Evolutionary conservation across 768 basidiomycete species (phyloP), one percentile per base, ranked within the genome.

Genomic region (Naganishia kalamii): DNA sequence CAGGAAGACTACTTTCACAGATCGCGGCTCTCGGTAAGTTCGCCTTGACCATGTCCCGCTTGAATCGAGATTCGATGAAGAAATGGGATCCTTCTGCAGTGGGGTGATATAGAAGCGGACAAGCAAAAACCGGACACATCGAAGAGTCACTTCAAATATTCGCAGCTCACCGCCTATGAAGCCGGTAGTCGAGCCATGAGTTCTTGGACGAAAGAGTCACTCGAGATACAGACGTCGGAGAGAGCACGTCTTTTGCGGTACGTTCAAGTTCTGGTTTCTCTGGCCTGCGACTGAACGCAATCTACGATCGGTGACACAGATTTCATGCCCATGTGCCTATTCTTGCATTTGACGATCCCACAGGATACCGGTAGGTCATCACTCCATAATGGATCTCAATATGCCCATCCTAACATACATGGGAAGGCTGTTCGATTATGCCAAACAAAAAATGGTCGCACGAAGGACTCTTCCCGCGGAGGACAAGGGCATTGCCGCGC

Each of bases 1-100:
- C 40, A 46, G 40, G 63, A 64, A 15, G 40, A 17, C 10, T 64
- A 64, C 25, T 64, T 64, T 40, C 63, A 64, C 40, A 23, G 30
- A 32, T 27, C 63, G 6, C n/a, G 63, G 17, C 50, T 64, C 1
- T 44, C 43, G 19, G 63, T 64, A 47, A n/a, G 62, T 43, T 2
- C 17, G 12, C 32, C 2, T 27, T 17, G 13, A 15, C 49, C 21
- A 8, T 49, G 10, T 27, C 27, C n/a, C 7, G 11, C 47, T 21
- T 33, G 29, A 11, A 54, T 30, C 27, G 25, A n/a, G 51, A 19
- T 30, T 32, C n/a, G 51, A 29, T 27, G 33, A n/a, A 59, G 54
- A 40, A 25, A 23, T 40, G n/a, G 6, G 21, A 21, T 40, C n/a
- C 6, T n/a, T 23, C n/a, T 13, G 35, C 7, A 61, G 60, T 61